Conservation (phyloP, 208 protist species). For the Acanthamoeba royreba region DNA sequence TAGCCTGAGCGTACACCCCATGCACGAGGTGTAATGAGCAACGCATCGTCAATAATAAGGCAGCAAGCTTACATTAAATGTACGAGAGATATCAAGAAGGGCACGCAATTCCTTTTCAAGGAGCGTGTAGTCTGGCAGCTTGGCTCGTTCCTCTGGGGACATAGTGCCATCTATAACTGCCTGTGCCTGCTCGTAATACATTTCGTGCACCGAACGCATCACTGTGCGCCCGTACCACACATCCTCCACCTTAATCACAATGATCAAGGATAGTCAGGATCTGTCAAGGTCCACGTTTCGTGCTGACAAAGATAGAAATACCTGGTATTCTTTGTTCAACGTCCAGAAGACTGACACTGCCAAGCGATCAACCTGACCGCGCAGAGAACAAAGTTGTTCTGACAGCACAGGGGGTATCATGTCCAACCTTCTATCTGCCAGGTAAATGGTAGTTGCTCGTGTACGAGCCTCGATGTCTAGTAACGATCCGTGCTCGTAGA, state of each 20-base stretch:
- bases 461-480: conserved; percentile 92
- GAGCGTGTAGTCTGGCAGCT: background rate
- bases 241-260: conserved; percentile 54
- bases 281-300: too few relatives aligned
- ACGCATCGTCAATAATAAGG: background rate
- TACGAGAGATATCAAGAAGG: background rate
- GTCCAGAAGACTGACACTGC: conserved; percentile 25
- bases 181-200: conserved; percentile 94
- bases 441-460: conserved; percentile 93
- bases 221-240: conserved; percentile 90
- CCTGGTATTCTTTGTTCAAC: background rate
- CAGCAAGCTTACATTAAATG: background rate
- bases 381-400: conserved; percentile 79
- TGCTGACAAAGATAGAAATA: too few relatives aligned
- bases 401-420: conserved; percentile 96
- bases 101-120: background rate
- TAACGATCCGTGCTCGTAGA: conserved; percentile 87
- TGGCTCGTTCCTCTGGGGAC: background rate
- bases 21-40: background rate
- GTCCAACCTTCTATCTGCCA: conserved; percentile 94
- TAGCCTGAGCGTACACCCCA: background rate
- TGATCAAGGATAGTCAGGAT: too few relatives aligned
- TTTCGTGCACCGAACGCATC: conserved; percentile 87
- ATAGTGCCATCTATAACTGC: background rate
- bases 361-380: background rate